Conservation (phyloP, 257 asterid genomes). For the Nicotiana otophora region DNA sequence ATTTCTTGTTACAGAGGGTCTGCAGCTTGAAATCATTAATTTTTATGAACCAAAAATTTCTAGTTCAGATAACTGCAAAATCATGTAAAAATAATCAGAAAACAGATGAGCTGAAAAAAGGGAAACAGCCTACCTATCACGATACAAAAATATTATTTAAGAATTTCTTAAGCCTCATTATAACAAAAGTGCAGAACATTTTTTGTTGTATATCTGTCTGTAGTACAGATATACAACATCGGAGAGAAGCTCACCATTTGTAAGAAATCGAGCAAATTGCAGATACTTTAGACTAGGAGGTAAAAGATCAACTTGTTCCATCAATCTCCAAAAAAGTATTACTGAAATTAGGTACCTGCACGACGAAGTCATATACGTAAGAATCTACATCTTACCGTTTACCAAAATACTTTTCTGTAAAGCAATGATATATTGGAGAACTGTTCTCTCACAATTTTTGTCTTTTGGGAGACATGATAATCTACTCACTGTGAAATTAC, state of each 20-base stretch:
- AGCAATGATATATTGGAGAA: background rate
- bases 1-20: background rate
- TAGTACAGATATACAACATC: background rate
- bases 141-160: background rate
- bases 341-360: slow-evolving; percentile 65
- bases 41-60: background rate
- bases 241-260: slow-evolving; percentile 43
- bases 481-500: slow-evolving; percentile 69
- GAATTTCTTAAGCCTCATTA: background rate
- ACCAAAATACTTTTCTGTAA: background rate
- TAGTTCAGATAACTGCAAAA: background rate
- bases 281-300: slow-evolving; percentile 52
- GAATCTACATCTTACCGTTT: background rate
- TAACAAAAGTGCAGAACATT: background rate
- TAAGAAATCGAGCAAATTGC: slow-evolving; percentile 65
- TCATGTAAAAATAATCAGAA: background rate
- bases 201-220: background rate
- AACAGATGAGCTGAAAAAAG: background rate
- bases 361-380: slow-evolving; percentile 6
- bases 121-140: background rate
- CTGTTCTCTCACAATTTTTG: background rate
- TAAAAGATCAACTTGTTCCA: slow-evolving; percentile 48
- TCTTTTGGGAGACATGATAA: background rate
- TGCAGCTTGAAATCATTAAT: background rate
- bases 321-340: slow-evolving; percentile 59